Evolutionary conservation across 345 rosid species (phyloP).

Genomic region (Atalantia buxifolia): DNA sequence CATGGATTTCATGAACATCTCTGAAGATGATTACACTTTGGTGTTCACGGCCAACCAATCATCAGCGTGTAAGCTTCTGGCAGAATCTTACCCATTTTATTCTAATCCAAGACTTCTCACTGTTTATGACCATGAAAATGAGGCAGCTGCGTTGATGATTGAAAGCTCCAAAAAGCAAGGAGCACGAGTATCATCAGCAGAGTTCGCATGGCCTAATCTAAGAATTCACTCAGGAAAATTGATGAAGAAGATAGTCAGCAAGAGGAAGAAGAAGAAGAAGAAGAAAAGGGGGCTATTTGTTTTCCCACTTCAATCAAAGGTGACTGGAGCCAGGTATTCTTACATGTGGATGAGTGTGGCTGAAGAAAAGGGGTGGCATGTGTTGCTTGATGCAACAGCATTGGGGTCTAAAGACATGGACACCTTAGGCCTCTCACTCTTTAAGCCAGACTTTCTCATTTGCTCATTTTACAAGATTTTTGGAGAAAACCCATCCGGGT

Average conservation of each 20-base stretch:
- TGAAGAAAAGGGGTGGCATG: slow-evolving; percentile 75
- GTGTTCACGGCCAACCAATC: slow-evolving; percentile 66
- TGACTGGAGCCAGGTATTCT: slow-evolving; percentile 70
- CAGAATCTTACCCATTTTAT: slow-evolving; percentile 67
- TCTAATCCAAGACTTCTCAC: slow-evolving; percentile 54
- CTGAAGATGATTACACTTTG: slow-evolving; percentile 65
- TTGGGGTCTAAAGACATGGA: slow-evolving; percentile 85
- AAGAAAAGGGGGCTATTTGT: slow-evolving; percentile 63
- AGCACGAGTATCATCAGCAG: slow-evolving; percentile 47
- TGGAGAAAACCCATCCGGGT: slow-evolving; percentile 70
- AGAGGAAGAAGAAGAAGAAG: slow-evolving; percentile 34
- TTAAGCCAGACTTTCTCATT: slow-evolving; percentile 73
- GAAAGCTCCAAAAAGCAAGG: slow-evolving; percentile 61
- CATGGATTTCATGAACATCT: slow-evolving; percentile 66
- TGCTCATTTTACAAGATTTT: slow-evolving; percentile 75
- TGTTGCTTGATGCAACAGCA: slow-evolving; percentile 74
- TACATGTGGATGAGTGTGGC: slow-evolving; percentile 84
- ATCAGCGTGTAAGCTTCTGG: slow-evolving; percentile 72
- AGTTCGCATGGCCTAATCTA: slow-evolving; percentile 66
- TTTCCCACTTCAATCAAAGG: slow-evolving; percentile 75
- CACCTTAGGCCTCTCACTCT: slow-evolving; percentile 75
- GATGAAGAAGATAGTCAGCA: slow-evolving; percentile 43
- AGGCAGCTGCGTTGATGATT: slow-evolving; percentile 57
- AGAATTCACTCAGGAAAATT: slow-evolving; percentile 44
- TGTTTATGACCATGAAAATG: slow-evolving; percentile 71